Base-by-base conservation (phyloP, 306 rosid species). In the Datisca glomerata region DNA sequence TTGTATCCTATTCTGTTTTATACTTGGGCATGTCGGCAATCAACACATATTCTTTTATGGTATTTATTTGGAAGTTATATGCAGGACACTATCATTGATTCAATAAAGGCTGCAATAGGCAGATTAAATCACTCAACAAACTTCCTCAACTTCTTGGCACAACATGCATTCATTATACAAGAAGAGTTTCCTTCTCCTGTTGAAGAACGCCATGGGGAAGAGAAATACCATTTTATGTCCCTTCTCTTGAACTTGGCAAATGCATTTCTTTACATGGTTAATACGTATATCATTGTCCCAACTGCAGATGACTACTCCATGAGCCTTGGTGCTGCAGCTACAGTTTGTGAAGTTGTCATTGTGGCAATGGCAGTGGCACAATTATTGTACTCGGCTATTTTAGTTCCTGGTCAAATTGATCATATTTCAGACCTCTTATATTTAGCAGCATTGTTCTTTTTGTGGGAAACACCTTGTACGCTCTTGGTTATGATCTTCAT, bases 331-430 rank as follows among this genome's bases (percentile, higher is more conserved):
- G 94, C 96, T 13, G 96, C 96, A 6, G 94, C 87, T 24, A 86
- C 96, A 5, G 87, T 82, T 66, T 86, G 96, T 36, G 96, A 94
- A 33, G 66, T 75, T 17, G 93, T 86, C 15, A 86, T 86, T 41
- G 96, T 94, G 33, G 75, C 96, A 14, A 86, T 86, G 96, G 94
- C 96, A 37, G 75, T 86, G 57, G 96, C 96, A 5, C 96, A 86
- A 49, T 66, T 86, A 58, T 73, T 86, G 58, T 81, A 94, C 45
- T 86, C 96, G 0, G 85, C 82, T 86, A 86, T 63, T 86, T 86
- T 60, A 86, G 96, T 67, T 85, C 85, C 1, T 86, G 96, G 96
- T 82, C 96, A 45, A 86, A 81, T 63, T 68, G 59, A 63, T 81
- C 96, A 11, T 86, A 86, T 76, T 59, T 81, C 69, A 76, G 64